A percentile compares a stretch with the other conserved stretches of the same genome.
Evolutionary conservation across 345 rosid genomes (phyloP).

Genomic region (Gynandropsis gynandra): DNA sequence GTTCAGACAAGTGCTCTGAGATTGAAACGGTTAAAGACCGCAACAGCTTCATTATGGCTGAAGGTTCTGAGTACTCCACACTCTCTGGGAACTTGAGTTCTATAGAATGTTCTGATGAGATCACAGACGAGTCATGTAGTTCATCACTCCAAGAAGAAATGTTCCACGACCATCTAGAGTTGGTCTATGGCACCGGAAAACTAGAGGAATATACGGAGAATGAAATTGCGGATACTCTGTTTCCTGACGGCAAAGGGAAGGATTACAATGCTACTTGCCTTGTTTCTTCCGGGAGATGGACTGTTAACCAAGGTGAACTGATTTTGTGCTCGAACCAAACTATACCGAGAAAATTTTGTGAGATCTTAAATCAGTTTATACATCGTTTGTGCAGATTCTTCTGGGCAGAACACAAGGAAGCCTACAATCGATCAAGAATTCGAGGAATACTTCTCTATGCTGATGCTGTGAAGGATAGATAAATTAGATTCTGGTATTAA

Average conservation of each 20-base stretch:
- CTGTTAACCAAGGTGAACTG: slow-evolving; percentile 47
- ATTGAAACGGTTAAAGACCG: not conserved
- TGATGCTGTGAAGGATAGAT: slow-evolving; percentile 50
- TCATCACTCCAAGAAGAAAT: slow-evolving; percentile 19
- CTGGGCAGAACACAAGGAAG: slow-evolving; percentile 32
- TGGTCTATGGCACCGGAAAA: slow-evolving; percentile 24
- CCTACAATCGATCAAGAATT: slow-evolving; percentile 94
- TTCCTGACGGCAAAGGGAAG: slow-evolving; percentile 22
- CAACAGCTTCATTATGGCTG: not conserved
- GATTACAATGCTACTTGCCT: slow-evolving; percentile 26
- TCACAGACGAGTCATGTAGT: slow-evolving; percentile 30
- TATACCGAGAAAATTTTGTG: not conserved
- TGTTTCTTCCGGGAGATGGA: slow-evolving; percentile 72
- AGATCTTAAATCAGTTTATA: not conserved
- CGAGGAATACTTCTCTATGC: slow-evolving; percentile 74
- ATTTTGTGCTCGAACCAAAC: not conserved
- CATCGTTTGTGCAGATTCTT: slow-evolving; percentile 38
- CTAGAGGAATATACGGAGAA: slow-evolving; percentile 38
- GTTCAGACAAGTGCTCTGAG: slow-evolving; percentile 8
- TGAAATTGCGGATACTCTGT: slow-evolving; percentile 36
- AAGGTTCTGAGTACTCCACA: slow-evolving; percentile 13
- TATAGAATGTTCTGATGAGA: slow-evolving; percentile 23
- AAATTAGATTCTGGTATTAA: not conserved
- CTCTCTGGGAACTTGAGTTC: slow-evolving; percentile 17
- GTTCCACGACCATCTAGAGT: slow-evolving; percentile 23